Percentiles rank a stretch among this genome's conserved stretches.
Evolutionary conservation across 495 filamentous ascomycete species (phyloP).

Genomic region (Aspergillus heteromorphus): DNA sequence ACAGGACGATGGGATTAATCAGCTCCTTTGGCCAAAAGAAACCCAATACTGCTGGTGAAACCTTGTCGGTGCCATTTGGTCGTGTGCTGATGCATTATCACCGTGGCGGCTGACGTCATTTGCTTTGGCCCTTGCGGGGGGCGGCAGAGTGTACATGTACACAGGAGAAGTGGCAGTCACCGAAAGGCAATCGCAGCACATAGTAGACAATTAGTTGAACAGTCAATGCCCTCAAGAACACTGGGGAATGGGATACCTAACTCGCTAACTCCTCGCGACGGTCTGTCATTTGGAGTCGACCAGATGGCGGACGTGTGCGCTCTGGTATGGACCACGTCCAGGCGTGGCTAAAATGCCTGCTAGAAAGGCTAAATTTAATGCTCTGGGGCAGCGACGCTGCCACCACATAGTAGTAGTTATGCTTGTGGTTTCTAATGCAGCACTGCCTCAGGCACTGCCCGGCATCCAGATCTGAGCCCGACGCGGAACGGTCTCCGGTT

Average conservation of each 20-base stretch:
- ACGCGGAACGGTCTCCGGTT: background rate
- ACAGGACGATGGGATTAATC: background rate
- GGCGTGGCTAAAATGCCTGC: background rate
- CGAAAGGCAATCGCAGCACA: too few relatives aligned
- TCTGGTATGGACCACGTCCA: background rate
- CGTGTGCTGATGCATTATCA: background rate
- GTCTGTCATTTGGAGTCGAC: background rate
- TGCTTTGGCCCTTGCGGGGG: constrained; percentile 10
- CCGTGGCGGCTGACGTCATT: constrained; percentile 7
- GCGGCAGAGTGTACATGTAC: background rate
- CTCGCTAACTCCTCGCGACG: background rate
- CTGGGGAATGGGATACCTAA: background rate
- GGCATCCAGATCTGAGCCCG: background rate
- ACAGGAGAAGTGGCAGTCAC: too few relatives aligned
- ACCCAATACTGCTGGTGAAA: background rate
- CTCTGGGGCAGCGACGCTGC: too few relatives aligned
- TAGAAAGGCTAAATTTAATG: background rate
- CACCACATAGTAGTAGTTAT: too few relatives aligned
- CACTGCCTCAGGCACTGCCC: background rate
- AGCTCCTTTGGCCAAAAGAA: background rate
- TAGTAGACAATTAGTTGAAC: too few relatives aligned
- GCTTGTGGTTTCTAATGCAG: too few relatives aligned
- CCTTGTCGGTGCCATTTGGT: background rate
- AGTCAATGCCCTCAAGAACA: too few relatives aligned
- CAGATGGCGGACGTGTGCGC: background rate